These are phyloP conservation scores for Clonostachys rhizophaga DNA, from an alignment of 2,329 filamentous ascomycete genomes.

Conservation along the genomic window DNA sequence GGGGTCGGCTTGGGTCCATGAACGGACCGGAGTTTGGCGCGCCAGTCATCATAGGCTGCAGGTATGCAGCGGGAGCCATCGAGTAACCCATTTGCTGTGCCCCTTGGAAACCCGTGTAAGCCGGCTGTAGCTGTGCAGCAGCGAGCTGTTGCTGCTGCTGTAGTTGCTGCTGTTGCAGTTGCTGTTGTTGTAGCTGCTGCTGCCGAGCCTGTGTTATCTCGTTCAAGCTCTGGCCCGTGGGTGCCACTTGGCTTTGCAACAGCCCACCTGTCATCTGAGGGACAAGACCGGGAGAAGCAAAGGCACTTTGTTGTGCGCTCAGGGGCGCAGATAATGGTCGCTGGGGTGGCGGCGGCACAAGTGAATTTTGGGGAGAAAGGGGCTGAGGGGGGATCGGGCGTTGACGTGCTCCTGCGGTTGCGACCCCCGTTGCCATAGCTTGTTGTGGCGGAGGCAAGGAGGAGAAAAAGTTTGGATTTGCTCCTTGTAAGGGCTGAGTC, in stretches of 20 bases:
- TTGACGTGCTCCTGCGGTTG: slow-evolving; percentile 46
- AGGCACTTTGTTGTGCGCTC: slow-evolving; percentile 68
- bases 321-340: slow-evolving; percentile 85
- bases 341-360: slow-evolving; percentile 73
- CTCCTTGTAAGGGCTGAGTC: slow-evolving; percentile 44
- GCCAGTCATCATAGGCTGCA: slow-evolving; percentile 47
- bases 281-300: slow-evolving; percentile 70
- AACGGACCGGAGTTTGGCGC: slow-evolving; percentile 31
- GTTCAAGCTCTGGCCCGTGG: slow-evolving; percentile 71
- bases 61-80: slow-evolving; percentile 20
- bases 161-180: slow-evolving; percentile 27
- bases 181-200: slow-evolving; percentile 47
- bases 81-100: slow-evolving; percentile 31
- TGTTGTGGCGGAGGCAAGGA: slow-evolving; percentile 38
- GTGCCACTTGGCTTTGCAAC: slow-evolving; percentile 57
- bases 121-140: slow-evolving; percentile 20
- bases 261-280: slow-evolving; percentile 74
- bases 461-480: slow-evolving; percentile 54
- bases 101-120: slow-evolving; percentile 25
- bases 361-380: slow-evolving; percentile 51
- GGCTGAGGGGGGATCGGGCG: slow-evolving; percentile 67
- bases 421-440: slow-evolving; percentile 24
- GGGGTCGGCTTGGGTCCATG: slow-evolving; percentile 21
- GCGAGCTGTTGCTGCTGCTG: slow-evolving; percentile 25
- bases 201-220: slow-evolving; percentile 65